Base-by-base conservation (phyloP, 2,329 filamentous ascomycete species). In the Paraphoma sp. region DNA sequence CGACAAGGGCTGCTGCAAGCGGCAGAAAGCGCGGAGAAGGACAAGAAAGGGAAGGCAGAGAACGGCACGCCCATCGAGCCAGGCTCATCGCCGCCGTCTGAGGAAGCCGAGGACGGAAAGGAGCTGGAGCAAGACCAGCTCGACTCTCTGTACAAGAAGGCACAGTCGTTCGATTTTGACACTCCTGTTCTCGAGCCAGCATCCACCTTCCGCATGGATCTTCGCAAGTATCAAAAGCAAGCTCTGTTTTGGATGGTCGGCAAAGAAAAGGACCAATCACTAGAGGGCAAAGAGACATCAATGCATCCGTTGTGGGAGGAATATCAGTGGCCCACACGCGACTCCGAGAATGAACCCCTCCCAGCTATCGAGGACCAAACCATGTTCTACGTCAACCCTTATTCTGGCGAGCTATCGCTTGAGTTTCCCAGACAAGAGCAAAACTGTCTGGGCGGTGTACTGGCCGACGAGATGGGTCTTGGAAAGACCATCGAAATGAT, bases 401-500 rank as follows among this genome's bases (percentile, higher is more conserved):
- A 99, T 75, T 97, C 93, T 6, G 95, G 95, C 8, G 94, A 98
- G 65, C 80, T 99, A 50, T 96, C 93, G 1, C 81, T 98, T 0
- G 88, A 96, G 6, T 99, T 99, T 64, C 95, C 95, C 0, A 86
- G 88, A 2, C 95, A 99, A 72, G 92, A 98, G 69, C 95, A 98
- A 71, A 92, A 96, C 72, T 99, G 95, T 65, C 82, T 97, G 0
- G 95, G 95, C 44, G 95, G 95, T 6, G 91, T 99, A 54, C 81
- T 99, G 42, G 95, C 95, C 8, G 95, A 99, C 69, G 91, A 98
- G 77, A 99, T 99, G 95, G 95, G 95, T 45, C 82, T 99, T 1
- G 95, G 95, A 33, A 99, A 99, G 80, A 99, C 95, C 0, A 98
- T 99, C 51, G 94, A 99, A 72, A 98, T 99, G 93, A 86, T 99